phyloP scores from a whole-genome alignment of 2,329 filamentous ascomycete species.

The Fusarium hainanense region DNA sequence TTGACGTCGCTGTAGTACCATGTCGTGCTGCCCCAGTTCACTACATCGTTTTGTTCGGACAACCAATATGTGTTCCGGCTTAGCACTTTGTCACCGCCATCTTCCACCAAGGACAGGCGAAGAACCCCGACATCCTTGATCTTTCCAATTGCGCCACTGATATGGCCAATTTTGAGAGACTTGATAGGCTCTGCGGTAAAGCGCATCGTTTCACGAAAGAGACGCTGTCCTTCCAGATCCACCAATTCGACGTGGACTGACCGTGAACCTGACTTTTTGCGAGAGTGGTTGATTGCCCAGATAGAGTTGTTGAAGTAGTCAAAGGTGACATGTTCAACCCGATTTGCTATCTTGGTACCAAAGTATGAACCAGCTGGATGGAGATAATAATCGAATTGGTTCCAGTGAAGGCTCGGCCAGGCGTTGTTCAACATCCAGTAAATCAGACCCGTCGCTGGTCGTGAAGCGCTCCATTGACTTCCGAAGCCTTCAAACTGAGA shows the following conservation, averaged over 20 bases:
- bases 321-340: not conserved
- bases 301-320: not conserved
- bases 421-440: slow-evolving; percentile 10
- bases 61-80: slow-evolving; percentile 1
- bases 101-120: not conserved
- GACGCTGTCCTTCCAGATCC: not conserved
- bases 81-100: not conserved
- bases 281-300: not conserved
- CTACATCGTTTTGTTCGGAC: not conserved
- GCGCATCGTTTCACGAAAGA: not conserved
- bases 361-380: slow-evolving; percentile 1
- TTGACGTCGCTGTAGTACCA: not conserved
- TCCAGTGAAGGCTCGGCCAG: slow-evolving; percentile 9
- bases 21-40: not conserved
- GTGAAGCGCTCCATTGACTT: not conserved
- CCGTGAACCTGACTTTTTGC: not conserved
- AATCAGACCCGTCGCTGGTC: not conserved
- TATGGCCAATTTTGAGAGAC: not conserved
- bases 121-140: not conserved
- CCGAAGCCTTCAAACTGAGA: not conserved
- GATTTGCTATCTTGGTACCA: not conserved
- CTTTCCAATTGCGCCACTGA: not conserved
- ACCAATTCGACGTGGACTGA: not conserved
- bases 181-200: not conserved
- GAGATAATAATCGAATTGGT: not conserved